These are phyloP conservation scores for Dendrothele bispora DNA, from an alignment of 768 basidiomycete species.

Conservation along the genomic window DNA sequence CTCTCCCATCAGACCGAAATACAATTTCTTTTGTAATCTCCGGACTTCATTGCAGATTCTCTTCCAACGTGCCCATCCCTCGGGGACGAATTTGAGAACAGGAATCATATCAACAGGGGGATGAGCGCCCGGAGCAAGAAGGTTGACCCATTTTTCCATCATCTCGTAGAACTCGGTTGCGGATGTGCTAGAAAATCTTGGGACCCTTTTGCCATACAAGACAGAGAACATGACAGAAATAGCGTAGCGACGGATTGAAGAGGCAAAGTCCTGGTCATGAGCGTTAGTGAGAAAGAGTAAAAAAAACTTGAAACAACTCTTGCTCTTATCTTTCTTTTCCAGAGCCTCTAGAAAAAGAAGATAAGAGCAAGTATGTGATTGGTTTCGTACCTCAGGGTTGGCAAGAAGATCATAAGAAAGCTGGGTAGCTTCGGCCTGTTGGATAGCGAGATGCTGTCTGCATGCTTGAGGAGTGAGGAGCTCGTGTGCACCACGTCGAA, in stretches of 20 bases:
- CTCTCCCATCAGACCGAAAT: constrained; percentile 20
- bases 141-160: not conserved
- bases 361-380: no score
- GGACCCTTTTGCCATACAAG: not conserved
- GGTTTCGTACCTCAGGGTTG: no score
- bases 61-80: constrained; percentile 10
- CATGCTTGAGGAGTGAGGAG: no score
- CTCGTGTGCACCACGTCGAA: no score
- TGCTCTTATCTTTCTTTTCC: no score
- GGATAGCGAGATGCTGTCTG: no score
- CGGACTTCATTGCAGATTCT: not conserved
- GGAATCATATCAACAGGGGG: constrained; percentile 9
- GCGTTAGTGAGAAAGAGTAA: not conserved
- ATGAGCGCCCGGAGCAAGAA: not conserved
- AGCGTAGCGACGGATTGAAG: not conserved
- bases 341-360: no score
- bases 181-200: not conserved
- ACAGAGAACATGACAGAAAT: constrained; percentile 6
- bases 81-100: constrained; percentile 4
- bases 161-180: not conserved
- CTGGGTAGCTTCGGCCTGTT: no score
- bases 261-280: not conserved
- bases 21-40: constrained; percentile 10
- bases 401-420: no score
- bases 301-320: no score